Conservation (phyloP, 176 grass and related monocot species). For the Musa troglodytarum region DNA sequence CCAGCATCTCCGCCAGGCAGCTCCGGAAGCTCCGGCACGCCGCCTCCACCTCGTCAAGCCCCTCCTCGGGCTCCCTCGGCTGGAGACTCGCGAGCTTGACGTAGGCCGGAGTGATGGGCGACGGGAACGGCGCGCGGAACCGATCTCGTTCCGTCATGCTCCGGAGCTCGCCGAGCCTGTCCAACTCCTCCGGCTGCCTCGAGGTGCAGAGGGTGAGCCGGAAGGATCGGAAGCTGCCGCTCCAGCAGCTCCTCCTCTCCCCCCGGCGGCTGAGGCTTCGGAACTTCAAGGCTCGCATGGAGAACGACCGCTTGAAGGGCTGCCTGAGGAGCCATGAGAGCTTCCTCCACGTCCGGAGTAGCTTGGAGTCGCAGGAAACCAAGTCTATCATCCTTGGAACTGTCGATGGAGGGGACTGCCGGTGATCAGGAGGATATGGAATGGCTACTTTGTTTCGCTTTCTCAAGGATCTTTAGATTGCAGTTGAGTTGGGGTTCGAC, state of each 20-base stretch:
- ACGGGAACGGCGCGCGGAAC: slow-evolving; percentile 8
- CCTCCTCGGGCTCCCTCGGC: background rate
- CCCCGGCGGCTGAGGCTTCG: background rate
- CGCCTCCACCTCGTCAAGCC: slow-evolving; percentile 10
- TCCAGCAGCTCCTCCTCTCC: background rate
- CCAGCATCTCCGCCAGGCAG: slow-evolving; percentile 52
- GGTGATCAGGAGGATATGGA: no score
- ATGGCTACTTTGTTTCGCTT: no score
- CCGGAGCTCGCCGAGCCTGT: slow-evolving; percentile 8
- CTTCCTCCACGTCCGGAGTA: background rate
- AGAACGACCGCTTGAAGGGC: background rate
- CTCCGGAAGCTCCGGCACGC: slow-evolving; percentile 56
- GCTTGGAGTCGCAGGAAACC: background rate
- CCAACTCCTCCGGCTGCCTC: background rate
- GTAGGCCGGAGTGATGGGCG: slow-evolving; percentile 11
- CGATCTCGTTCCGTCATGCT: slow-evolving; percentile 6
- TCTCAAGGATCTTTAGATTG: no score
- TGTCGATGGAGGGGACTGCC: no score
- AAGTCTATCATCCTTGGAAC: background rate
- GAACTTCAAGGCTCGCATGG: background rate
- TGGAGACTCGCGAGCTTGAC: background rate
- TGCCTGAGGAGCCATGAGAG: background rate
- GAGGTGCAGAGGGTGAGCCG: slow-evolving; percentile 1
- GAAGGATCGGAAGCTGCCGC: background rate
- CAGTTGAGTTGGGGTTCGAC: background rate